Conservation (phyloP, 2,329 filamentous ascomycete genomes). For the Beauveria australis region DNA sequence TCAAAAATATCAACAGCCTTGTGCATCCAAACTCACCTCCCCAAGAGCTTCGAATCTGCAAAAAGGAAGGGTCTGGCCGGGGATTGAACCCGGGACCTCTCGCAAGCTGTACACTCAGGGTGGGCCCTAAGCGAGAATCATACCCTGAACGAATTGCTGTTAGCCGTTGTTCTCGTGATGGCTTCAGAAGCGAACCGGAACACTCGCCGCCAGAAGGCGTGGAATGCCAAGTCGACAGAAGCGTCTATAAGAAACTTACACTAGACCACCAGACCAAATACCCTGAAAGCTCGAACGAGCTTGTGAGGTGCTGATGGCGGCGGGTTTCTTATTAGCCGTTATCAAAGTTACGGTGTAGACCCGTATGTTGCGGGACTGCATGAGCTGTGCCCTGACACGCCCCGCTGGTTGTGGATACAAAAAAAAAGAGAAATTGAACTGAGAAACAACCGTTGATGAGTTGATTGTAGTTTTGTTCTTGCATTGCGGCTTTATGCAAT, state of each 20-base stretch:
- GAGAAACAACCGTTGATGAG: not conserved
- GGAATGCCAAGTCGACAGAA: not conserved
- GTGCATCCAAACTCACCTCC: not conserved
- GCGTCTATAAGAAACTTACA: not conserved
- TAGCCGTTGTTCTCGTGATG: slow-evolving; percentile 13
- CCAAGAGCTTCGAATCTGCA: not conserved
- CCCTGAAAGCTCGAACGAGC: not conserved
- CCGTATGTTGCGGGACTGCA: not conserved
- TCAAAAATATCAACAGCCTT: not conserved
- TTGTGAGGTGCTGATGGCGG: slow-evolving; percentile 9
- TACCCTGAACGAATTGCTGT: slow-evolving; percentile 16
- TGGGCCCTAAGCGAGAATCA: slow-evolving; percentile 25
- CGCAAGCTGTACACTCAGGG: slow-evolving; percentile 23
- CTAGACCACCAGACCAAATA: slow-evolving; percentile 13
- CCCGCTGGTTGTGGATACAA: not conserved
- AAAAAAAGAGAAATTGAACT: not conserved
- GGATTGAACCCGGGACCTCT: slow-evolving; percentile 40
- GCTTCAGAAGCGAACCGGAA: not conserved
- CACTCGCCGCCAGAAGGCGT: not conserved
- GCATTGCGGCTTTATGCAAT: not conserved
- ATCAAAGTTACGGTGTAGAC: slow-evolving; percentile 4
- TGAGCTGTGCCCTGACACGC: not conserved
- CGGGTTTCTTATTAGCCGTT: slow-evolving; percentile 3
- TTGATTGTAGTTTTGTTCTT: not conserved
- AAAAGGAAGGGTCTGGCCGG: slow-evolving; percentile 33